A percentile compares a stretch with the other conserved stretches of the same genome.
phyloP scores from a whole-genome alignment of 257 asterid species.

The Cordia subcordata region DNA sequence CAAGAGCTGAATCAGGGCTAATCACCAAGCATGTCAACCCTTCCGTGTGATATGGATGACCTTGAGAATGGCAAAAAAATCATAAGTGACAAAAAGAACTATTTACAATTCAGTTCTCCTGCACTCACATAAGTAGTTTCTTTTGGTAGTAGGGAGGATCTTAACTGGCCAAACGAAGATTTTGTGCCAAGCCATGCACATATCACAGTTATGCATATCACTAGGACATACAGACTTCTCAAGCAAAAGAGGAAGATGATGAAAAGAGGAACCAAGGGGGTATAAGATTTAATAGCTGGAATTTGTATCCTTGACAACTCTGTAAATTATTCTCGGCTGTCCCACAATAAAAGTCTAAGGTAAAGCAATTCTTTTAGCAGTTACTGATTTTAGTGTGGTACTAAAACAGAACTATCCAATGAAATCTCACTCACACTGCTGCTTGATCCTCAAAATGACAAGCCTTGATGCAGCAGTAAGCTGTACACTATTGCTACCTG shows the following conservation, averaged over 20 bases:
- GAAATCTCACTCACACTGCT: no score
- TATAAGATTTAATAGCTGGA: no score
- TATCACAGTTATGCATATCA: background rate
- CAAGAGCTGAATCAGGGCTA: conserved; percentile 74
- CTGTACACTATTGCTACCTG: no score
- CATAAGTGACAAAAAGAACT: background rate
- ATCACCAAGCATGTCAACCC: conserved; percentile 84
- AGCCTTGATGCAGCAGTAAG: no score
- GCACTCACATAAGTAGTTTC: no score
- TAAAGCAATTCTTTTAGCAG: no score
- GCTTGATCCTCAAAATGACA: no score
- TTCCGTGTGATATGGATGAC: conserved; percentile 73
- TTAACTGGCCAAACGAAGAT: background rate
- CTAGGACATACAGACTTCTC: background rate
- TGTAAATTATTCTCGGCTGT: no score
- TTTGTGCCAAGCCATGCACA: background rate
- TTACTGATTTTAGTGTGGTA: no score
- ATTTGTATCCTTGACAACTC: no score
- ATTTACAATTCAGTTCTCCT: background rate
- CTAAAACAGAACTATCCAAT: no score
- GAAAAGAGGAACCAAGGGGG: background rate
- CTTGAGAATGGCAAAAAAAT: conserved; percentile 25
- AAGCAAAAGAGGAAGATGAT: background rate
- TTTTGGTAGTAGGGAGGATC: background rate
- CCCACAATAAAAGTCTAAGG: no score